Base-by-base conservation (phyloP, 305 asterid genomes). In the Coffea humblotiana region DNA sequence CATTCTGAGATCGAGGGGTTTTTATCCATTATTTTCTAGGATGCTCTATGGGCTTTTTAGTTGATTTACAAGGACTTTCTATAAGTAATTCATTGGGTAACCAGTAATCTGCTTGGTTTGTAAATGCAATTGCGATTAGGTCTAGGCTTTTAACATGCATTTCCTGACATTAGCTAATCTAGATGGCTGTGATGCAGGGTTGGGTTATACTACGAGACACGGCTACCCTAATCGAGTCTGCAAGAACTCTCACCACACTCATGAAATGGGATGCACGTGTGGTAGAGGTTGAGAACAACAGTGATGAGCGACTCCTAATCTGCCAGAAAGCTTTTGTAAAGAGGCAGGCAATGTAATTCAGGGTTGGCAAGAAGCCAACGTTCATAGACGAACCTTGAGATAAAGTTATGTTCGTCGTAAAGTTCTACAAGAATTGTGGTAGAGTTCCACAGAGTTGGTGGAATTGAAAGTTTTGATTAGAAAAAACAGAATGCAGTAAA, bases 251-350 rank as follows among this genome's bases (percentile, higher is more conserved):
- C 64, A 88, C 97, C 40, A 83, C 97, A 21, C 90, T 85, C 73
- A 82, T 96, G 88, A 96, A 90, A 89, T 96, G 99, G 99, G 99
- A 96, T 51, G 98, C 97, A 2, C 93, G 99, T 72, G 92, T 96
- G 19, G 90, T 96, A 8, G 99, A 94, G 90, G 90, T 93, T 7
- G 97, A 96, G 72, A 90, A 92, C 79, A 91, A 88, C 71, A 88
- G 93, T 49, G 92, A 94, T 4, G 98, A 96, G 89, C 86, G 86
- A 79, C 94, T 96, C 86, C 91, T 96, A 65, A 89, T 96, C 90
- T 96, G 99, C 90, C 99, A 96, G 92, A 96, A 96, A 77, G 97
- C 99, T 15, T 91, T 92, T 82, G 66, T 81, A 84, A 96, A 89
- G 86, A 85, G 90, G 89, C 97, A 88, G 84, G 84, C 93, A 8